phyloP scores from a whole-genome alignment of 1,139 yeast species.

The Debaryomycetaceae sp. region DNA sequence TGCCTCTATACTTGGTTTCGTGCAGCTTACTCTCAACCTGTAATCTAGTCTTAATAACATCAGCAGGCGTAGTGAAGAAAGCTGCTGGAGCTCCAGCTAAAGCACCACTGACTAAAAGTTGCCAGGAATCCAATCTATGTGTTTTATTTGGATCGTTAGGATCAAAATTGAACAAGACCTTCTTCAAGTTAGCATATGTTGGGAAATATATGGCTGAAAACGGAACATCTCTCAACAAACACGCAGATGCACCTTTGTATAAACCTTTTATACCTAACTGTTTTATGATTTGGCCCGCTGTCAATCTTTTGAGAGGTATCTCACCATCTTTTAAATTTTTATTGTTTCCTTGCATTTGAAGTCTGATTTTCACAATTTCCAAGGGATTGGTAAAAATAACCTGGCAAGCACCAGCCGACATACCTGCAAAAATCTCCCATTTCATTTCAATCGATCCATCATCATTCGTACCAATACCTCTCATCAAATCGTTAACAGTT shows the following conservation, averaged over 20 bases:
- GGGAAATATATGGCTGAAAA: slow-evolving; percentile 98
- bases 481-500: slow-evolving; percentile 86
- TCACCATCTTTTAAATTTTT: slow-evolving; percentile 37
- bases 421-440: slow-evolving; percentile 85
- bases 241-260: slow-evolving; percentile 90
- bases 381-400: slow-evolving; percentile 94
- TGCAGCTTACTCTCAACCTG: slow-evolving; percentile 82
- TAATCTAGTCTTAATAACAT: slow-evolving; percentile 91
- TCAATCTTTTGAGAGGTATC: slow-evolving; percentile 44
- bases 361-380: slow-evolving; percentile 91
- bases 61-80: slow-evolving; percentile 91
- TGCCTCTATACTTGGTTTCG: slow-evolving; percentile 73
- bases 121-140: slow-evolving; percentile 70
- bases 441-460: slow-evolving; percentile 58
- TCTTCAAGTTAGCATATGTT: slow-evolving; percentile 89
- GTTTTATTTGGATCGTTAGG: slow-evolving; percentile 53
- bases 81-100: slow-evolving; percentile 99
- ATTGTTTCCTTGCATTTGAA: slow-evolving; percentile 88
- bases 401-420: slow-evolving; percentile 95
- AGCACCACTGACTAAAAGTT: slow-evolving; percentile 84
- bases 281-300: slow-evolving; percentile 72
- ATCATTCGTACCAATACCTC: slow-evolving; percentile 68
- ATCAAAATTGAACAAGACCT: slow-evolving; percentile 77
- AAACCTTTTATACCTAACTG: slow-evolving; percentile 82
- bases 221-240: slow-evolving; percentile 92